These are phyloP conservation scores for Ochromonadaceae sp. DNA, from an alignment of 352 stramenopile species.

Conservation along the genomic window DNA sequence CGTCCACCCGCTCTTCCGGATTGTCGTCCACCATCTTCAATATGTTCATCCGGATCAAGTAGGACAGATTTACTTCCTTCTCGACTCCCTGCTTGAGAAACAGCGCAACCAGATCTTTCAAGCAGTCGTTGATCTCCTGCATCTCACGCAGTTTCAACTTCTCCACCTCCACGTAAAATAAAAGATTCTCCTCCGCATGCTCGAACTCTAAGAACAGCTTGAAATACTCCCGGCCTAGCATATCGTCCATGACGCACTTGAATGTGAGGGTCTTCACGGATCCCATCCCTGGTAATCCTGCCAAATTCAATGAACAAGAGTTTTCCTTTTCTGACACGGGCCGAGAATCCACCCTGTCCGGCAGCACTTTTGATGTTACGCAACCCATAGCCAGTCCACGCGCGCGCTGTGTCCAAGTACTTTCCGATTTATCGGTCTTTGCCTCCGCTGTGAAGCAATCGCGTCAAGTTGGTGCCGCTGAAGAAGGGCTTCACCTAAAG, in stretches of 20 bases:
- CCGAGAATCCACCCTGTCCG: no score
- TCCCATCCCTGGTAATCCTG: no score
- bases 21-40: neutral
- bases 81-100: conserved; percentile 7
- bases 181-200: conserved; percentile 14
- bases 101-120: neutral
- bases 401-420: no score
- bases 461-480: no score
- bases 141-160: neutral
- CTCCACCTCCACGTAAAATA: conserved; percentile 2
- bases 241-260: conserved; percentile 8
- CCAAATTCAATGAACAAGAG: no score
- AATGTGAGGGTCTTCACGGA: conserved; percentile 5
- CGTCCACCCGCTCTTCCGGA: neutral
- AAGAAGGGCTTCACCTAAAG: no score
- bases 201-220: conserved; percentile 12
- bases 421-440: no score
- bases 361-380: no score
- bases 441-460: no score
- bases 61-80: conserved; percentile 11
- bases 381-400: no score
- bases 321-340: no score
- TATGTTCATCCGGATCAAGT: neutral
- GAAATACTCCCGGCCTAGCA: conserved; percentile 1
- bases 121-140: neutral